Percentiles rank a stretch among this genome's conserved stretches.
Conservation (phyloP, 164 flowering plant species). For the Protea cynaroides region DNA sequence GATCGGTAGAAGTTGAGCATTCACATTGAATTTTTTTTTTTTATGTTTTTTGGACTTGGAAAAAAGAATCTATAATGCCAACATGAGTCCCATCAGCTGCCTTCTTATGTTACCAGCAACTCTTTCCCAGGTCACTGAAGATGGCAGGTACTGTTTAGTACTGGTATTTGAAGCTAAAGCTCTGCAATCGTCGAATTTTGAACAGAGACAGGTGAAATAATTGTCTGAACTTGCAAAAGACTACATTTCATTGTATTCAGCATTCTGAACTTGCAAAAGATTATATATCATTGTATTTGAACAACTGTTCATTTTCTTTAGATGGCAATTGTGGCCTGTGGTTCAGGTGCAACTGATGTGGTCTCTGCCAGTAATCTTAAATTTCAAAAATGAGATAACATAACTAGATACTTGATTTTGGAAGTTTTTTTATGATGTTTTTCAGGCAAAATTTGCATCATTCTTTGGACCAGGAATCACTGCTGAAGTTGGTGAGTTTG, state of each 20-base stretch:
- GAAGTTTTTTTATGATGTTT: neutral
- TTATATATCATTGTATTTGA: neutral
- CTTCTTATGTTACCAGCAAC: conserved; percentile 4
- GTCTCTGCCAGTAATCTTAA: neutral
- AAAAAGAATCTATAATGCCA: neutral
- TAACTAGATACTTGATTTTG: conserved; percentile 7
- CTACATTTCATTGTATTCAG: neutral
- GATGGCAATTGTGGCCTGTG: neutral
- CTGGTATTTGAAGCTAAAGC: conserved; percentile 85
- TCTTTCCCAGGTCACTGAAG: conserved; percentile 62
- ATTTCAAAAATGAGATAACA: neutral
- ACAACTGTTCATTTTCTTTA: neutral
- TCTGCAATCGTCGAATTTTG: conserved; percentile 79
- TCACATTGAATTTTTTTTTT: neutral
- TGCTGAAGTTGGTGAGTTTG: conserved; percentile 77
- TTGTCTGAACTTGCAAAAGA: conserved; percentile 1
- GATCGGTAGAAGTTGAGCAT: no score
- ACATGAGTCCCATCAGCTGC: neutral
- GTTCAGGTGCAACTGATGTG: neutral
- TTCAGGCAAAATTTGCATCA: conserved; percentile 82
- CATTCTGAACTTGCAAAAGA: conserved; percentile 2
- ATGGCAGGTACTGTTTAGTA: conserved; percentile 78
- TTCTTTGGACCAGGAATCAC: conserved; percentile 95
- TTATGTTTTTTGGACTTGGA: no score
- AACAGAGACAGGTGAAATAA: conserved; percentile 69